A percentile compares a stretch with the other conserved stretches of the same genome.
Conservation (phyloP, 2,329 filamentous ascomycete genomes). For the Penicillium sp. region DNA sequence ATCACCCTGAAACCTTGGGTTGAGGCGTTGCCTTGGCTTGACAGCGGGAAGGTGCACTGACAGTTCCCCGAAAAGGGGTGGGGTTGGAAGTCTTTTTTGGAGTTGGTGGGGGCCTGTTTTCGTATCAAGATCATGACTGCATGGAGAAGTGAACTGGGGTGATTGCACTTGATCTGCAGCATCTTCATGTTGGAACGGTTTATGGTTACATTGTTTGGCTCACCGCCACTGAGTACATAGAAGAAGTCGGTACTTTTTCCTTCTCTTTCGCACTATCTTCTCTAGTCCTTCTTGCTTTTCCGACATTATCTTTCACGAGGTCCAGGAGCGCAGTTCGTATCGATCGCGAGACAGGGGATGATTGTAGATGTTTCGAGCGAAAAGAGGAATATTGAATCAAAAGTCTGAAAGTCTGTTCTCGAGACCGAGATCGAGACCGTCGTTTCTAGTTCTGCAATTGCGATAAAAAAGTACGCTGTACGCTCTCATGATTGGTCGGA, state of each 20-base stretch:
- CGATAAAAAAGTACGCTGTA: conserved; percentile 4
- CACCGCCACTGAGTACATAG: not conserved
- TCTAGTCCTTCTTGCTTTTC: not conserved
- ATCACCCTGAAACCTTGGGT: conserved; percentile 23
- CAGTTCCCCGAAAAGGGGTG: conserved; percentile 3
- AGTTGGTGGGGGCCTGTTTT: not conserved
- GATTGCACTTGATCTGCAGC: not conserved
- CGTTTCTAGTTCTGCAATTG: conserved; percentile 1
- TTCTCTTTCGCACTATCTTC: not conserved
- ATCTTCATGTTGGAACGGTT: not conserved
- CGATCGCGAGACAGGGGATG: not conserved
- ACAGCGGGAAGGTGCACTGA: conserved; percentile 20
- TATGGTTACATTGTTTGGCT: not conserved
- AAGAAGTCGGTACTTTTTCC: not conserved
- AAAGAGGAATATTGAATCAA: not conserved
- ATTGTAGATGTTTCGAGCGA: not conserved
- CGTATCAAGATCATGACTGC: not conserved
- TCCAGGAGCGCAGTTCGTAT: conserved; percentile 5
- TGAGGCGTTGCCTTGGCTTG: conserved; percentile 16
- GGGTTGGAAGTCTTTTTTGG: not conserved
- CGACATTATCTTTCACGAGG: not conserved
- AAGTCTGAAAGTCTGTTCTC: conserved; percentile 9
- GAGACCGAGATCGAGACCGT: conserved; percentile 11
- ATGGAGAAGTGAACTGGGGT: not conserved
- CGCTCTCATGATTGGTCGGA: not conserved